Base-by-base conservation (phyloP, 148 eudicot genomes). In the Linanthus parryae region DNA sequence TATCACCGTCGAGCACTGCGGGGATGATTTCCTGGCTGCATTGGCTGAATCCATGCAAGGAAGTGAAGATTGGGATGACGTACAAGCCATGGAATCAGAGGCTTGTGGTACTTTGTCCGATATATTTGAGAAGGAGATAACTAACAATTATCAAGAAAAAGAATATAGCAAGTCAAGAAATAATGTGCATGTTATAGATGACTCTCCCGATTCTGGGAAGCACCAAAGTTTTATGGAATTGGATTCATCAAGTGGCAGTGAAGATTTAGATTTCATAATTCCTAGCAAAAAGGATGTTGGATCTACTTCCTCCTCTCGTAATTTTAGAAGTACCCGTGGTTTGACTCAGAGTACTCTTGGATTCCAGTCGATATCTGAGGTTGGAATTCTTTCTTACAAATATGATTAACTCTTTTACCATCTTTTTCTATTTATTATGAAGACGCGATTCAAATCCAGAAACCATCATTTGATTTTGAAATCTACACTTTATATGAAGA, bases 21-120 rank as follows among this genome's bases (percentile, higher is more conserved):
- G 96, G 38, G 99, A 92, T 73, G 96, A 92, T 70, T 92, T 73
- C 70, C 77, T 92, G 49, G 77, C 87, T 22, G 68, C 86, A 65
- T 70, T 92, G 69, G 96, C 95, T 37, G 96, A 92, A 54, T 77
- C 84, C 41, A 69, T 87, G 79, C 78, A 77, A 80, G 82, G 63
- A 46, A 62, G 52, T 54, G 99, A 92, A 73, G 96, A 92, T 61
- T 92, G 96, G 95, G 99, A 92, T 70, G 96, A 92, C 73, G 39
- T 84, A 36, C 91, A 88, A 68, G 94, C 83, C 57, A 79, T 92
- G 75, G 99, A 92, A 65, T 73, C 79, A 19, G 85, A 84, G 69
- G 88, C 94, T 38, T 92, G 94, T 54, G 91, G 85, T 50, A 75
- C 81, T 53, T 68, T 92, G 57, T 73, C 70, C 45, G 80, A 71